These are phyloP conservation scores for Chaetomium sp. DNA, from an alignment of 2,329 filamentous ascomycete species.

Conservation along the genomic window DNA sequence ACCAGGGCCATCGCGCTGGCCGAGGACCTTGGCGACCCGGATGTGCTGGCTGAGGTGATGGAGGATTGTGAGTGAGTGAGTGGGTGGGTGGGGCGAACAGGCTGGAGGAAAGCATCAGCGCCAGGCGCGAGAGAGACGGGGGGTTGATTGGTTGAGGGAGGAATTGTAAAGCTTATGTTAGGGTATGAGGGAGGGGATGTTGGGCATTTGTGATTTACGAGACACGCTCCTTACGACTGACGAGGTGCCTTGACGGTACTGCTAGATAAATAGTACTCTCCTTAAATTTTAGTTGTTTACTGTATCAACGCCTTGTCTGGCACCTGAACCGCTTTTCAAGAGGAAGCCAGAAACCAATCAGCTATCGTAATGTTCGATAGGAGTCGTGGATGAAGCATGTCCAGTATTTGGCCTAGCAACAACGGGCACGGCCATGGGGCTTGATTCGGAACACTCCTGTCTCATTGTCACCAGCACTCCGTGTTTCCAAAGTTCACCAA, in stretches of 20 bases:
- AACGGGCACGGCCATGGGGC: neutral
- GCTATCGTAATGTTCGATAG: too few relatives aligned
- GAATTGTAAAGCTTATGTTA: neutral
- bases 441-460: neutral
- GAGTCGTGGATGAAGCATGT: too few relatives aligned
- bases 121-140: too few relatives aligned
- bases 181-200: neutral
- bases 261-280: neutral
- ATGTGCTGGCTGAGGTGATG: conserved; percentile 24
- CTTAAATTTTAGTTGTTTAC: neutral
- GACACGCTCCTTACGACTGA: neutral
- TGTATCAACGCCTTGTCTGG: neutral
- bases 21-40: conserved; percentile 16
- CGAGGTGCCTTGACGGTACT: neutral
- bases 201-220: neutral
- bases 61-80: conserved; percentile 18
- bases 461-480: neutral
- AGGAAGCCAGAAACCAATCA: neutral
- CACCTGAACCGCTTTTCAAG: neutral
- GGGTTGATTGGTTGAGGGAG: neutral
- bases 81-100: neutral
- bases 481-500: neutral
- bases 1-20: conserved; percentile 11
- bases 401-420: neutral
- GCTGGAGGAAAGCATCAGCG: too few relatives aligned